A percentile compares a stretch with the other conserved stretches of the same genome.
phyloP scores from a whole-genome alignment of 2,329 filamentous ascomycete genomes.

The Pseudopithomyces maydicus region DNA sequence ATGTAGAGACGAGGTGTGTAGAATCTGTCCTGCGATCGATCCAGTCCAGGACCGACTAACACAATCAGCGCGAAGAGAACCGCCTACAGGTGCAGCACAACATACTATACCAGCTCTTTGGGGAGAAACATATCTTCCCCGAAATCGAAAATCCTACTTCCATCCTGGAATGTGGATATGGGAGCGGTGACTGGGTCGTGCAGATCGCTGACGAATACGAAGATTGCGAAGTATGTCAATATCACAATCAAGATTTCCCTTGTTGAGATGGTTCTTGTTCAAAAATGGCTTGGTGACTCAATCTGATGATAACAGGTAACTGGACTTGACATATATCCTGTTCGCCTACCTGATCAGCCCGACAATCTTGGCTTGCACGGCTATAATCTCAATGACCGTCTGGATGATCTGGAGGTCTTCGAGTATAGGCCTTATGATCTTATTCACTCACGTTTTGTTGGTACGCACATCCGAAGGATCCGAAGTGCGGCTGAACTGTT shows the following conservation, averaged over 20 bases:
- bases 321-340: constrained; percentile 45
- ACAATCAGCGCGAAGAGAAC: constrained; percentile 38
- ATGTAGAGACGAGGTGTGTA: constrained; percentile 2
- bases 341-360: constrained; percentile 40
- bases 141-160: constrained; percentile 35
- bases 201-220: constrained; percentile 44
- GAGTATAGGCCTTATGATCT: constrained; percentile 76
- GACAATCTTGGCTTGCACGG: constrained; percentile 42
- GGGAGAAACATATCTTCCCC: constrained; percentile 34
- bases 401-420: constrained; percentile 55
- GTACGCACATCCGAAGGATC: background rate
- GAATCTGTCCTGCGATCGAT: background rate
- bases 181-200: constrained; percentile 44
- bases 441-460: constrained; percentile 76
- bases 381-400: constrained; percentile 46
- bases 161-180: constrained; percentile 49
- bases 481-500: background rate
- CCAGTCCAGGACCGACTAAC: background rate
- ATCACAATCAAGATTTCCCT: background rate
- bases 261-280: background rate
- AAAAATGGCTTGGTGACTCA: constrained; percentile 2
- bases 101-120: constrained; percentile 38
- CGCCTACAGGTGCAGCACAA: constrained; percentile 42
- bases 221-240: constrained; percentile 42
- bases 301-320: constrained; percentile 36